These are phyloP conservation scores for Xylaria sp. DNA, from an alignment of 2,329 filamentous ascomycete genomes.

Conservation along the genomic window DNA sequence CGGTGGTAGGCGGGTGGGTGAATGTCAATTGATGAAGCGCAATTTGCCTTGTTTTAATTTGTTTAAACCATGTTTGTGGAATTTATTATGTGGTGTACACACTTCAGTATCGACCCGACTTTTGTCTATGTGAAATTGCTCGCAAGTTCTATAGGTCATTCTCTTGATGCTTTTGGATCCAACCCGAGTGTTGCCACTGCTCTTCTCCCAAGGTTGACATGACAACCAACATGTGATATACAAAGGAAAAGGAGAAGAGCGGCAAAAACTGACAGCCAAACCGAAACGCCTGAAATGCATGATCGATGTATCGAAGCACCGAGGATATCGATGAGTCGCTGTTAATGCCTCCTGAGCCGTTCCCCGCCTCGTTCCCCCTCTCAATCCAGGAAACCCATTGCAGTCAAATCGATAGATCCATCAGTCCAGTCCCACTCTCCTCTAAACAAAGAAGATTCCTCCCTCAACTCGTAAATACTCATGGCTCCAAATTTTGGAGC, in stretches of 20 bases:
- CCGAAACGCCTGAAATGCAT: conserved; percentile 18
- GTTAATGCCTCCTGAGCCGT: neutral
- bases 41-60: neutral
- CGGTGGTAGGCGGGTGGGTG: neutral
- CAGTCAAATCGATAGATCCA: neutral
- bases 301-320: conserved; percentile 3
- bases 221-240: neutral
- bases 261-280: neutral
- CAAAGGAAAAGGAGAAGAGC: conserved; percentile 10
- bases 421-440: neutral
- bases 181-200: neutral
- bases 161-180: neutral
- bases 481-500: neutral
- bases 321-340: neutral
- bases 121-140: conserved; percentile 12
- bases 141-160: neutral
- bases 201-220: neutral
- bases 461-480: neutral
- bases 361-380: neutral
- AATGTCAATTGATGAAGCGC: neutral
- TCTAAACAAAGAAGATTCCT: neutral
- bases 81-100: neutral
- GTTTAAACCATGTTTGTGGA: neutral
- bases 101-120: neutral
- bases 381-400: neutral